These are phyloP conservation scores for Penicillium sp. DNA, from an alignment of 2,329 filamentous ascomycete genomes.

Conservation along the genomic window DNA sequence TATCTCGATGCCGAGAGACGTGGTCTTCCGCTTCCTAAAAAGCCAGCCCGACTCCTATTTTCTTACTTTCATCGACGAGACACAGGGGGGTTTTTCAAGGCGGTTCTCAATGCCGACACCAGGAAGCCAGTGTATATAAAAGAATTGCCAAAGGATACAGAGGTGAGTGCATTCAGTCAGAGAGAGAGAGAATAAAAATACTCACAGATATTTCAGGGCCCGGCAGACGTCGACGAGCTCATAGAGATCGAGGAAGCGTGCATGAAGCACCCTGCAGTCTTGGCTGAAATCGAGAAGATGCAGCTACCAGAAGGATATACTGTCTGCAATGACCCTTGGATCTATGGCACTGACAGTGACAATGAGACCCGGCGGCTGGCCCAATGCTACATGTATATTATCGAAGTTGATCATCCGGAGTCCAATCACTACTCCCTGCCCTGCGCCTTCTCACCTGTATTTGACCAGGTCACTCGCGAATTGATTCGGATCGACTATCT, in stretches of 20 bases:
- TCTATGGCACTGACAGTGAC: slow-evolving; percentile 53
- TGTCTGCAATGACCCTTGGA: slow-evolving; percentile 63
- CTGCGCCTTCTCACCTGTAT: slow-evolving; percentile 35
- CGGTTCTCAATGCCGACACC: too few species aligned
- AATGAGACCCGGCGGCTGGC: slow-evolving; percentile 36
- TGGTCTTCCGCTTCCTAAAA: too few species aligned
- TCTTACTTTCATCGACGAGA: too few species aligned
- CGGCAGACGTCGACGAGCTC: slow-evolving; percentile 59
- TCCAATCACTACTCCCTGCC: slow-evolving; percentile 35
- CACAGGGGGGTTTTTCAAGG: too few species aligned
- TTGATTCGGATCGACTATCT: slow-evolving; percentile 62
- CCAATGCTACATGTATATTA: slow-evolving; percentile 40
- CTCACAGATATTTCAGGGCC: slow-evolving; percentile 38
- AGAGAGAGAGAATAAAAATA: slow-evolving; percentile 3
- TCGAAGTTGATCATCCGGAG: slow-evolving; percentile 30
- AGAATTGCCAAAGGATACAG: not conserved
- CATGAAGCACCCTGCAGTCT: slow-evolving; percentile 53
- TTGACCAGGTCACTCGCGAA: slow-evolving; percentile 59
- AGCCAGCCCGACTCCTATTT: too few species aligned
- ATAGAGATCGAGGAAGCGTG: slow-evolving; percentile 54
- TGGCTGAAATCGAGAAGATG: slow-evolving; percentile 57
- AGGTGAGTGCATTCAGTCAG: too few species aligned
- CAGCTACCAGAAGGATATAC: slow-evolving; percentile 55
- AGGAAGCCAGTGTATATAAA: too few species aligned
- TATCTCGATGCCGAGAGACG: too few species aligned